These are phyloP conservation scores for Candida oleophila DNA, from an alignment of 805 yeast species.

Conservation along the genomic window DNA sequence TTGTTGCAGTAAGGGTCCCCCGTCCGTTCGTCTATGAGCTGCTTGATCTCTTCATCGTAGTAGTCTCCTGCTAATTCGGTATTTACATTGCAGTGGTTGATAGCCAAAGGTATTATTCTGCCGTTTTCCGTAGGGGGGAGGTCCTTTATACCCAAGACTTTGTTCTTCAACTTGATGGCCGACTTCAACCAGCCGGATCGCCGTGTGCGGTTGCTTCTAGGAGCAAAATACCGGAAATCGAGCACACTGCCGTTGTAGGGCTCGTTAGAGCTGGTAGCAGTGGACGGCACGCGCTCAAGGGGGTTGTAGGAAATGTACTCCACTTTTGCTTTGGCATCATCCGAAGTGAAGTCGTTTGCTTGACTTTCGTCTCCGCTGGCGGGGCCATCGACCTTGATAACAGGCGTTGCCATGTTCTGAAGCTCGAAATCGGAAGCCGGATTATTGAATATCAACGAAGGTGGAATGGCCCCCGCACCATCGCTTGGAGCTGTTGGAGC, in stretches of 20 bases:
- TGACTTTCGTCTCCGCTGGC: background rate
- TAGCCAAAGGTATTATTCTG: constrained; percentile 66
- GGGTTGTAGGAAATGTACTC: background rate
- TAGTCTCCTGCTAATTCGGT: constrained; percentile 27
- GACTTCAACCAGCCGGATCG: constrained; percentile 11
- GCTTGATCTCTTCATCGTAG: constrained; percentile 19
- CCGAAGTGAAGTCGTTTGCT: background rate
- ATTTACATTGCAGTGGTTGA: constrained; percentile 38
- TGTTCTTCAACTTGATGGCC: constrained; percentile 25
- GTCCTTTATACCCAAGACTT: constrained; percentile 45
- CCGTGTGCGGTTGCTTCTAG: background rate
- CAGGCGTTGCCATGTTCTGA: background rate
- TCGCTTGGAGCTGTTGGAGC: too few species aligned
- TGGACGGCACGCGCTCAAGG: background rate
- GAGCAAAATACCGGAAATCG: too few species aligned
- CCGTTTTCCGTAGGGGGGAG: constrained; percentile 64
- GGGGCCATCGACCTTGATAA: background rate
- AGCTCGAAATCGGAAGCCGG: constrained; percentile 4
- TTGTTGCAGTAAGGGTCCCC: constrained; percentile 62
- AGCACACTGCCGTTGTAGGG: too few species aligned
- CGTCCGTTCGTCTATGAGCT: constrained; percentile 69
- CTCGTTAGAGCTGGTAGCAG: background rate
- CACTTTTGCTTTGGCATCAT: background rate
- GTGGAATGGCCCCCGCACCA: too few species aligned
- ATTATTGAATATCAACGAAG: too few species aligned